Percentiles rank a stretch among this genome's conserved stretches.
phyloP scores from a whole-genome alignment of 2,329 filamentous ascomycete genomes.

The Emmonsia crescens region DNA sequence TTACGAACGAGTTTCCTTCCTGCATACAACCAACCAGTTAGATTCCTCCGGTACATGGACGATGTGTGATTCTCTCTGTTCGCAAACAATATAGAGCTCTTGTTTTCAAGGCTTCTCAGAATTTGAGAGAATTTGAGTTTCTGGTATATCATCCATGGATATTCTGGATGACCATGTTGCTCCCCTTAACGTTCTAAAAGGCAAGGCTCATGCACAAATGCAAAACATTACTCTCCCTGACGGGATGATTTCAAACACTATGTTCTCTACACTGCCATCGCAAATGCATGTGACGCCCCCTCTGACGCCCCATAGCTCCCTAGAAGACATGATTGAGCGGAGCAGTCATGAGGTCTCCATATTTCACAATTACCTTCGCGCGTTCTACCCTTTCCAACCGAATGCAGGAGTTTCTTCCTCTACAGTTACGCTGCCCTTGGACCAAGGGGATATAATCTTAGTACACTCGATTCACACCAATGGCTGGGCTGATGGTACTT shows the following conservation, averaged over 20 bases:
- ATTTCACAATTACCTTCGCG: constrained; percentile 90
- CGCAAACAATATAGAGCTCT: background rate
- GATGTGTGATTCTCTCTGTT: background rate
- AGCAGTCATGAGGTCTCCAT: constrained; percentile 45
- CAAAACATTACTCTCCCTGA: constrained; percentile 6
- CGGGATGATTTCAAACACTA: constrained; percentile 6
- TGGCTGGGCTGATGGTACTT: constrained; percentile 94
- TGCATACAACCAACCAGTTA: background rate
- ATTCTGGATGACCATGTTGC: constrained; percentile 10
- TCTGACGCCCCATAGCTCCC: constrained; percentile 56
- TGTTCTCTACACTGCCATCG: constrained; percentile 14
- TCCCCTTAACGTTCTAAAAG: constrained; percentile 11
- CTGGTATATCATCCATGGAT: constrained; percentile 7
- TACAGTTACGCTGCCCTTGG: constrained; percentile 78
- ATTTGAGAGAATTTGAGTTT: background rate
- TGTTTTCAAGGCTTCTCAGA: background rate
- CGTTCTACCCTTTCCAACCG: constrained; percentile 86
- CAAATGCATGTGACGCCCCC: constrained; percentile 61
- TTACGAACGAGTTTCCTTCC: background rate
- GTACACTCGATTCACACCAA: constrained; percentile 97
- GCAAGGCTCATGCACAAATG: constrained; percentile 2
- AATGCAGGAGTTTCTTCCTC: constrained; percentile 65
- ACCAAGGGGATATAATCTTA: constrained; percentile 82
- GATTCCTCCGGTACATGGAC: background rate
- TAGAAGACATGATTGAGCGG: constrained; percentile 44